Base-by-base conservation (phyloP, 2,329 filamentous ascomycete genomes). In the Teratosphaeria pseudoeucalypti region DNA sequence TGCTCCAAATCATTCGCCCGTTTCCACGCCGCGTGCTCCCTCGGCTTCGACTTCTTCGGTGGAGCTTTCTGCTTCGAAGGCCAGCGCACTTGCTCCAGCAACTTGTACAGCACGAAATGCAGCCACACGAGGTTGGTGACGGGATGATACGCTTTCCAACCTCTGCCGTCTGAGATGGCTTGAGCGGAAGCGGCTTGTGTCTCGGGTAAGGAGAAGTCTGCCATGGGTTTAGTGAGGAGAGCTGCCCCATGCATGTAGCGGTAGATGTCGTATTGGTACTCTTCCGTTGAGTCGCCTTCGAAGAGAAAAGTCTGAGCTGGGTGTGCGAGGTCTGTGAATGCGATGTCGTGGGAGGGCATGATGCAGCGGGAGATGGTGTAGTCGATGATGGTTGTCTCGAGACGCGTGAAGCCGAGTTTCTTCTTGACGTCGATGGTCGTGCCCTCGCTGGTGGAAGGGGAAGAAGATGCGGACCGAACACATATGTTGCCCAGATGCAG, bases 401-500 rank as follows among this genome's bases (percentile, higher is more conserved):
- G 71, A 1, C 76, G 75, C 14, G 81, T 82, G 59, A 82, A 77
- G 2, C 78, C 77, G 27, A 85, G 68, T 52, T 76, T 79, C 26
- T 69, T 67, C 19, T 61, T 63, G 39, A 64, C 32, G 43, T 70
- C 67, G 73, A 66, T 62, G 29, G 23, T 14, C 66, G 5, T 69
- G 70, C 9, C 67, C 3, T 59, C 34, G 0, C 54, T 27, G n/a
- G 49, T 34, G 9, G 53, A 34, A 11, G 58, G 19, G 26, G 29
- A 43, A 16, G 43, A 26, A 27, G 54, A 56, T 16, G 47, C 26
- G 14, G 62, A 16, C 6, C 66, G 65, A 57, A 86, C 79, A 67
- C 85, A 87, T 19, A 87, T 80, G 65, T 87, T 87, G n/a, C 84
- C 84, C 39, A 85, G 75, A 70, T 87, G 85, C 3, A 87, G 72